Evolutionary conservation across 441 rosid genomes (phyloP).

Genomic region (Dalechampia spathulata): DNA sequence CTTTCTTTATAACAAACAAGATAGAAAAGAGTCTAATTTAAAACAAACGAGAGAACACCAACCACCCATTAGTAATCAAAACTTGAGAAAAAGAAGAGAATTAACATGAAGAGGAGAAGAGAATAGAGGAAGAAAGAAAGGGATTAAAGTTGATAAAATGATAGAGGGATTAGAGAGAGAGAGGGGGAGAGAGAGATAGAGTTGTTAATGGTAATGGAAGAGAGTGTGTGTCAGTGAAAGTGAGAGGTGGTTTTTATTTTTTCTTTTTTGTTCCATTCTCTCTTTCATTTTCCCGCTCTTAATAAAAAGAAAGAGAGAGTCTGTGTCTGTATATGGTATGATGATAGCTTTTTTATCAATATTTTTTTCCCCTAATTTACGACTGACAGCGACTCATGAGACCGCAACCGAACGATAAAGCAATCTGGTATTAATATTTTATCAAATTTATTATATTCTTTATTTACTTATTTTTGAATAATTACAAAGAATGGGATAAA

Average conservation of each 20-base stretch:
- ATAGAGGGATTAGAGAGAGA: neutral
- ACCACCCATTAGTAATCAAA: too few species aligned
- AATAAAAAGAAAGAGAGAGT: neutral
- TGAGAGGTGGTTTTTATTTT: neutral
- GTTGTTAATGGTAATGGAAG: neutral
- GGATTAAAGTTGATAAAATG: too few species aligned
- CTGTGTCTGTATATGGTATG: neutral
- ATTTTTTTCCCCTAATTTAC: neutral
- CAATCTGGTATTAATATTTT: neutral
- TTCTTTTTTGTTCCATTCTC: too few species aligned
- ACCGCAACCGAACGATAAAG: constrained; percentile 7
- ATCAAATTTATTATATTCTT: too few species aligned
- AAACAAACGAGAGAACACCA: too few species aligned
- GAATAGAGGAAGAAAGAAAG: too few species aligned
- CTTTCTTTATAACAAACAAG: neutral
- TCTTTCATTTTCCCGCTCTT: constrained; percentile 4
- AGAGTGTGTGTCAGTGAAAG: neutral
- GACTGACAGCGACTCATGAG: constrained; percentile 11
- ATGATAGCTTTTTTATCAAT: neutral
- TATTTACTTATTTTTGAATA: too few species aligned
- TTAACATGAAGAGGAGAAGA: too few species aligned
- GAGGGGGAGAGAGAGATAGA: too few species aligned
- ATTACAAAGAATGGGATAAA: too few species aligned
- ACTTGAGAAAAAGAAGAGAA: too few species aligned
- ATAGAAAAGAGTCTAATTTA: too few species aligned